Conservation (phyloP, 2,329 filamentous ascomycete species). For the Allantophomopsis cytisporea region DNA sequence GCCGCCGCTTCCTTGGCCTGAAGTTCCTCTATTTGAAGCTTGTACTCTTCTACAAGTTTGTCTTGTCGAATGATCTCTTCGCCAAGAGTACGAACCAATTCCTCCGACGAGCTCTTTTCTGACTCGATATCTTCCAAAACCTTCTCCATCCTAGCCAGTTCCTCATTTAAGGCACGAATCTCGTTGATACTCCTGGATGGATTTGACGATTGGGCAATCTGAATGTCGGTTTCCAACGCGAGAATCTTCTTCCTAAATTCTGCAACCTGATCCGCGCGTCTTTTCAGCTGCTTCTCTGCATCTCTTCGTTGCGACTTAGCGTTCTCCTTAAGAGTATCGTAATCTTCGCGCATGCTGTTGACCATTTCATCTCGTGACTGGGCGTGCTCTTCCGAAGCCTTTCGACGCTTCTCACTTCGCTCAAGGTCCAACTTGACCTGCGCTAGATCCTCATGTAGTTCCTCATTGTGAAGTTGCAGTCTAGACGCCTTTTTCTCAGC, state of each 20-base stretch:
- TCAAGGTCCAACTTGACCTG: slow-evolving; percentile 13
- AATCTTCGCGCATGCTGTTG: slow-evolving; percentile 34
- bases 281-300: slow-evolving; percentile 37
- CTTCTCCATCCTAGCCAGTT: too few relatives aligned
- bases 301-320: slow-evolving; percentile 39
- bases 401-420: slow-evolving; percentile 21
- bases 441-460: slow-evolving; percentile 14
- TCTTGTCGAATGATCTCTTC: too few relatives aligned
- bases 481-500: slow-evolving; percentile 22
- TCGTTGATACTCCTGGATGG: too few relatives aligned
- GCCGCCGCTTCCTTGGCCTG: too few relatives aligned
- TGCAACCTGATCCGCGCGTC: slow-evolving; percentile 41
- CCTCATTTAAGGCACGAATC: too few relatives aligned
- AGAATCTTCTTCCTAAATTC: slow-evolving; percentile 39
- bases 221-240: slow-evolving; percentile 21
- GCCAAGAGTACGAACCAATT: too few relatives aligned
- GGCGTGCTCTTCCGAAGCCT: slow-evolving; percentile 27
- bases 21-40: too few relatives aligned
- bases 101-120: too few relatives aligned
- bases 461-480: slow-evolving; percentile 13
- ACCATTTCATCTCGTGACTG: slow-evolving; percentile 33
- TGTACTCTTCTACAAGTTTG: too few relatives aligned
- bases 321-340: slow-evolving; percentile 37
- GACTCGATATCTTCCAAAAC: too few relatives aligned
- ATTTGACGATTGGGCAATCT: too few relatives aligned